Conservation (phyloP, 2,329 filamentous ascomycete species). For the Torrubiella hemipterigena region DNA sequence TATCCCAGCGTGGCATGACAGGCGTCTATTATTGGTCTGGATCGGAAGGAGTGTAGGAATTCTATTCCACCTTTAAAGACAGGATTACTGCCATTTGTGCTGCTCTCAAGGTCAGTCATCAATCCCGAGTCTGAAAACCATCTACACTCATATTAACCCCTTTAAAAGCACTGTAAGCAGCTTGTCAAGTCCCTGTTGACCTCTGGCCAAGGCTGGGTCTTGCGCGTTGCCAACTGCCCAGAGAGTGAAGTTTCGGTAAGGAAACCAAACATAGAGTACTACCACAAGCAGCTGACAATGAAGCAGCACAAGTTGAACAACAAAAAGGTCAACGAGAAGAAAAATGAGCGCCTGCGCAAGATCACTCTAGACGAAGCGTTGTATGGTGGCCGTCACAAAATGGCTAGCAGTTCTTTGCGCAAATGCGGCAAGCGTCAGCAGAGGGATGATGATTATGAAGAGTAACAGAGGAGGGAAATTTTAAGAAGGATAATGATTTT, state of each 20-base stretch:
- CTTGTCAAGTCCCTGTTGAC: slow-evolving; percentile 15
- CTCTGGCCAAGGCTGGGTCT: slow-evolving; percentile 12
- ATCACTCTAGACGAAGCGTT: too few species aligned
- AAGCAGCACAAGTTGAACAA: slow-evolving; percentile 13
- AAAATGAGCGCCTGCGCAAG: slow-evolving; percentile 9
- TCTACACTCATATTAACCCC: not conserved
- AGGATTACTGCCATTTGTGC: slow-evolving; percentile 15
- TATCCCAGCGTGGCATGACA: slow-evolving; percentile 14
- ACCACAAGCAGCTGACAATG: not conserved
- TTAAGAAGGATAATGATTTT: not conserved
- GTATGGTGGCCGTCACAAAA: too few species aligned
- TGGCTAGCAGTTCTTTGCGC: too few species aligned
- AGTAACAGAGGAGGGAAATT: not conserved
- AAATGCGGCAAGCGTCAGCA: too few species aligned
- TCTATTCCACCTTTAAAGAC: slow-evolving; percentile 12
- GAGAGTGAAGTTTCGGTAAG: slow-evolving; percentile 11
- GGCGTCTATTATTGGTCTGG: slow-evolving; percentile 14
- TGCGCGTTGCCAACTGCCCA: slow-evolving; percentile 15
- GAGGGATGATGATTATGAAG: too few species aligned
- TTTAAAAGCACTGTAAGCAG: slow-evolving; percentile 12
- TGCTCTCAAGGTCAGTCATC: slow-evolving; percentile 10
- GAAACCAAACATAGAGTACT: not conserved
- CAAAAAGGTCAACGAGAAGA: slow-evolving; percentile 12
- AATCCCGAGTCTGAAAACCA: not conserved
- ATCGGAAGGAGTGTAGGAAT: slow-evolving; percentile 17